These are phyloP conservation scores for Taiozyma onychis DNA, from an alignment of 1,139 yeast genomes.

Conservation along the genomic window DNA sequence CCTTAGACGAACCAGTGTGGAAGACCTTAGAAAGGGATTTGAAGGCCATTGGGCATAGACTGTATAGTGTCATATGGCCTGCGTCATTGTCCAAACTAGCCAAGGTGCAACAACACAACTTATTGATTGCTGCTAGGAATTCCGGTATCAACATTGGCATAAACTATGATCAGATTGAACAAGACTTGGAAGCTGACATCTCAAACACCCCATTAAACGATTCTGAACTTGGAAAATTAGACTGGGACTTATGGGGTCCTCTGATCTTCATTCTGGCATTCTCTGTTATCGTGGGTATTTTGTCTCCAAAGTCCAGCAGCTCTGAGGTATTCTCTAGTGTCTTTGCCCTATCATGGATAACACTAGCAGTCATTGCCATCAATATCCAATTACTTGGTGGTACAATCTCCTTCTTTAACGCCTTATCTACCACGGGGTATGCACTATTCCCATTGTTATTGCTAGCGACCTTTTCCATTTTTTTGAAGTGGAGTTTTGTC, in stretches of 20 bases:
- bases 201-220: slow-evolving; percentile 22
- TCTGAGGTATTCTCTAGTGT: slow-evolving; percentile 56
- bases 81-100: slow-evolving; percentile 42
- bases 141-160: slow-evolving; percentile 42
- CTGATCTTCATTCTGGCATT: slow-evolving; percentile 63
- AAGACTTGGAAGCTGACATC: slow-evolving; percentile 23
- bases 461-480: slow-evolving; percentile 56
- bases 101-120: slow-evolving; percentile 37
- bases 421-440: slow-evolving; percentile 77
- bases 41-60: slow-evolving; percentile 55
- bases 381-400: slow-evolving; percentile 78
- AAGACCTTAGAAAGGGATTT: slow-evolving; percentile 66
- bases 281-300: slow-evolving; percentile 43
- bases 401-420: slow-evolving; percentile 66
- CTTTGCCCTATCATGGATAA: slow-evolving; percentile 54
- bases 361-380: slow-evolving; percentile 47
- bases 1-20: slow-evolving; percentile 77
- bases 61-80: slow-evolving; percentile 73
- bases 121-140: slow-evolving; percentile 38
- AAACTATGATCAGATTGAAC: slow-evolving; percentile 29
- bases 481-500: slow-evolving; percentile 48
- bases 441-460: slow-evolving; percentile 72
- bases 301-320: slow-evolving; percentile 34
- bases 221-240: slow-evolving; percentile 33
- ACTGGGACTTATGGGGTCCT: slow-evolving; percentile 94